Conservation (phyloP, 164 flowering plant species). For the Litsea cubeba region DNA sequence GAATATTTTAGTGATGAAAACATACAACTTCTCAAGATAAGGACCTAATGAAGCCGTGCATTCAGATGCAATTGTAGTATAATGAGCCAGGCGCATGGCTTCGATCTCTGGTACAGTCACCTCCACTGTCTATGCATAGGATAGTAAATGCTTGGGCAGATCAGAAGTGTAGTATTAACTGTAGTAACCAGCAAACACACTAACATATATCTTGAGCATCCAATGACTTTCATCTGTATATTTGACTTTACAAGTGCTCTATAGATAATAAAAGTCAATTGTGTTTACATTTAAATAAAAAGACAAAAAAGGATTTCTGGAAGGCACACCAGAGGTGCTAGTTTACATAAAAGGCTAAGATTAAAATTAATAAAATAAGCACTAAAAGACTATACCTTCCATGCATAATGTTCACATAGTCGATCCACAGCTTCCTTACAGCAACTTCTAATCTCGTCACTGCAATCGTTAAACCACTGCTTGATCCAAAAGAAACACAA, state of each 20-base stretch:
- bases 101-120: constrained; percentile 88
- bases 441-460: constrained; percentile 57
- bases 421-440: constrained; percentile 52
- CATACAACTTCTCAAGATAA: constrained; percentile 58
- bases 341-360: not conserved
- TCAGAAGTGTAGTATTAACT: constrained; percentile 15
- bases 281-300: not conserved
- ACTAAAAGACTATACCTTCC: constrained; percentile 58
- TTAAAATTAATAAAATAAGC: not conserved
- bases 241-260: not conserved
- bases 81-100: constrained; percentile 92
- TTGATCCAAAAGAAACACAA: constrained; percentile 6
- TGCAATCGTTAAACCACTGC: constrained; percentile 93
- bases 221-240: not conserved
- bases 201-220: not conserved
- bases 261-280: not conserved
- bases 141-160: constrained; percentile 10
- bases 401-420: constrained; percentile 51
- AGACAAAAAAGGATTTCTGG: not conserved
- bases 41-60: constrained; percentile 48
- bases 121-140: constrained; percentile 52
- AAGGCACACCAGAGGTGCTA: not conserved
- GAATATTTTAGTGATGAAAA: constrained; percentile 1
- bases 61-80: constrained; percentile 78
- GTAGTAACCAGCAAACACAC: not conserved